phyloP scores from a whole-genome alignment of 208 protist genomes.

The Strigomonas culicis region DNA sequence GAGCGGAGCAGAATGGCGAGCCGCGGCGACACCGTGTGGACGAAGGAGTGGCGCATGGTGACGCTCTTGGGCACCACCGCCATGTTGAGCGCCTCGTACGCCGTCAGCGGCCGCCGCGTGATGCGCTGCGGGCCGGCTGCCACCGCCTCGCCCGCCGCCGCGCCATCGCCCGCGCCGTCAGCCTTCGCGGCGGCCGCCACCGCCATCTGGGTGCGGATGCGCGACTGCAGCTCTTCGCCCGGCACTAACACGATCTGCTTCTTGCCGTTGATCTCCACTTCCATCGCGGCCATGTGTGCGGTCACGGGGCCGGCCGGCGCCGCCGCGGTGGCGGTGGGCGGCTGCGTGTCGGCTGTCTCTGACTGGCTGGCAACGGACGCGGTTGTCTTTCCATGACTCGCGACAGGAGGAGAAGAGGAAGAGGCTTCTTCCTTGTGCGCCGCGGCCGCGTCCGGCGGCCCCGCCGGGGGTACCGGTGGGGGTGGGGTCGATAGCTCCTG shows the following conservation, averaged over 20 bases:
- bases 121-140: not conserved
- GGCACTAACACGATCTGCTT: conserved; percentile 59
- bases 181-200: not conserved
- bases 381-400: too few species aligned
- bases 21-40: conserved; percentile 43
- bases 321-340: not conserved
- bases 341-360: not conserved
- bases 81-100: conserved; percentile 26
- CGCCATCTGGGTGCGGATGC: conserved; percentile 35
- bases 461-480: not conserved
- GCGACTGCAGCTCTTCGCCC: conserved; percentile 30
- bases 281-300: conserved; percentile 35
- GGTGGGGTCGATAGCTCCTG: not conserved
- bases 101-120: conserved; percentile 1
- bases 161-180: not conserved
- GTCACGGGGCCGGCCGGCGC: not conserved
- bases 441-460: not conserved
- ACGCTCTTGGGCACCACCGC: conserved; percentile 39
- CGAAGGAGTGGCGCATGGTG: conserved; percentile 47
- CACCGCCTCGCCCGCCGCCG: not conserved
- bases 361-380: not conserved
- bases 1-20: conserved; percentile 35
- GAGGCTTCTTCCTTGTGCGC: too few species aligned
- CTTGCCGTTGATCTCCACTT: conserved; percentile 54
- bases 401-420: too few species aligned